A percentile compares a stretch with the other conserved stretches of the same genome.
Evolutionary conservation across 768 basidiomycete genomes (phyloP).

Genomic region (Leccinum sublutescens): DNA sequence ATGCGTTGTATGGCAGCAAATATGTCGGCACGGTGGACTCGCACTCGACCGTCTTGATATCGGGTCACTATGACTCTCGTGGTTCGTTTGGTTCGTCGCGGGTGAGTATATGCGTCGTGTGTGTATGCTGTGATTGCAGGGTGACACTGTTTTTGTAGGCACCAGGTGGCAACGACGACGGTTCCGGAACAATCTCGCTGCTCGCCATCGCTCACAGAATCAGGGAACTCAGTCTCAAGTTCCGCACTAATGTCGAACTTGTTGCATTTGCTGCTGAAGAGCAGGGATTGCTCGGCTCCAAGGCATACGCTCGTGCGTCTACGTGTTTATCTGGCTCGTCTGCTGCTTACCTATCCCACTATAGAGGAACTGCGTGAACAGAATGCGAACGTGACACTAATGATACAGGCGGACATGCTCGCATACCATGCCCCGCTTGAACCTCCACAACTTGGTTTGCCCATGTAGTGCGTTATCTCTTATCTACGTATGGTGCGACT

Average conservation of each 20-base stretch:
- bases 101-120: slow-evolving; percentile 16
- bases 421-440: slow-evolving; percentile 79
- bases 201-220: slow-evolving; percentile 80
- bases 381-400: slow-evolving; percentile 69
- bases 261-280: slow-evolving; percentile 90
- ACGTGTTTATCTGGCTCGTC: not conserved
- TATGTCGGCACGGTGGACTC: slow-evolving; percentile 46
- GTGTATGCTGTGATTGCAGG: not conserved
- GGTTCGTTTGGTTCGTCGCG: slow-evolving; percentile 81
- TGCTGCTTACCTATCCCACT: not conserved
- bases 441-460: slow-evolving; percentile 80
- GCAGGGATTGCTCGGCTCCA: slow-evolving; percentile 80
- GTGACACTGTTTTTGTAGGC: slow-evolving; percentile 19
- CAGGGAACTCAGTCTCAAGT: slow-evolving; percentile 58
- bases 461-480: slow-evolving; percentile 51
- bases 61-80: slow-evolving; percentile 89
- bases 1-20: slow-evolving; percentile 34
- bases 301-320: slow-evolving; percentile 72
- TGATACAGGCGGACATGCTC: slow-evolving; percentile 93
- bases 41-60: slow-evolving; percentile 68
- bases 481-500: not conserved
- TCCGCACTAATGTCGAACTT: slow-evolving; percentile 76
- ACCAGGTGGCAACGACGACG: slow-evolving; percentile 63
- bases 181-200: slow-evolving; percentile 65
- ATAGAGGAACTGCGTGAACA: slow-evolving; percentile 56